These are phyloP conservation scores for Trametes pubescens DNA, from an alignment of 1,284 basidiomycete species.

Conservation along the genomic window DNA sequence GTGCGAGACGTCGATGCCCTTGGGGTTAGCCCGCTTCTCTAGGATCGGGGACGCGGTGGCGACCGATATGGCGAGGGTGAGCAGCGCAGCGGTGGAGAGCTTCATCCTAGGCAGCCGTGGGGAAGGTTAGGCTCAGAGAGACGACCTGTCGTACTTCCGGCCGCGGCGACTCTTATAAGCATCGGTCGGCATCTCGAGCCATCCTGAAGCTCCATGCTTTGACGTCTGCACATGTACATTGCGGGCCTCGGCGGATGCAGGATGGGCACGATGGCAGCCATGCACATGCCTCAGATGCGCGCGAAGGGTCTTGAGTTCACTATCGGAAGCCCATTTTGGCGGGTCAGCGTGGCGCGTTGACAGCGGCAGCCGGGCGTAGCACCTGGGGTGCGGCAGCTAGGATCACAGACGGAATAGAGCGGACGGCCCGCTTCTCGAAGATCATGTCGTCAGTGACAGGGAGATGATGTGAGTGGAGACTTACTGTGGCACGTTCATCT, in stretches of 20 bases:
- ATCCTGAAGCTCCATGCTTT: neutral
- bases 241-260: slow-evolving; percentile 8
- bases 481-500: neutral
- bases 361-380: slow-evolving; percentile 4
- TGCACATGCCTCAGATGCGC: neutral
- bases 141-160: too few species aligned
- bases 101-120: slow-evolving; percentile 16
- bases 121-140: neutral
- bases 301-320: neutral
- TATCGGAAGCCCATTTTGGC: slow-evolving; percentile 9
- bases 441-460: neutral
- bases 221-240: slow-evolving; percentile 14
- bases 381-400: slow-evolving; percentile 1
- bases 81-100: slow-evolving; percentile 13
- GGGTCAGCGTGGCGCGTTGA: slow-evolving; percentile 20
- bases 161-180: slow-evolving; percentile 9
- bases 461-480: neutral
- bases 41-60: slow-evolving; percentile 30
- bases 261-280: slow-evolving; percentile 14
- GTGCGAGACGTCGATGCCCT: slow-evolving; percentile 65
- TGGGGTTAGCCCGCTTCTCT: slow-evolving; percentile 48
- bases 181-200: neutral
- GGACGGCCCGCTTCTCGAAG: neutral
- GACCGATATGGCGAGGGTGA: slow-evolving; percentile 13
- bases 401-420: slow-evolving; percentile 3